phyloP scores from a whole-genome alignment of 2,329 filamentous ascomycete species.

The Sarocladiaceae sp. region DNA sequence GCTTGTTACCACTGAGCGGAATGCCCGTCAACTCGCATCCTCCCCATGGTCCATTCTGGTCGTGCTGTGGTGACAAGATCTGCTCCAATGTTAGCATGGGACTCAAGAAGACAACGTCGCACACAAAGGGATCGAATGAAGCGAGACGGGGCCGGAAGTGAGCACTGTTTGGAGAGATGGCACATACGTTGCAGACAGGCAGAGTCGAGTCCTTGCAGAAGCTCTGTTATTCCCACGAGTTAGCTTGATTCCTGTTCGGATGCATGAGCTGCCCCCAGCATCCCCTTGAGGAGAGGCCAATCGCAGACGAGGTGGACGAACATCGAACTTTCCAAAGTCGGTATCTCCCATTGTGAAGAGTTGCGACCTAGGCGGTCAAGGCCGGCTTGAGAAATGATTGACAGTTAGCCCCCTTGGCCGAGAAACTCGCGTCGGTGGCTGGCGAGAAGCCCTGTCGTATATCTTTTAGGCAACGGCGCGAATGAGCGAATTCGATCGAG shows the following conservation, averaged over 20 bases:
- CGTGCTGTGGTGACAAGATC: constrained; percentile 58
- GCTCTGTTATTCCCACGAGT: constrained; percentile 42
- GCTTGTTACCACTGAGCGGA: constrained; percentile 53
- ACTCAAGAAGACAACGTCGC: background rate
- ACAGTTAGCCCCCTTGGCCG: background rate
- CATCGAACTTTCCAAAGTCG: constrained; percentile 55
- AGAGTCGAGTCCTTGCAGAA: constrained; percentile 81
- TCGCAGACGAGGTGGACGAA: constrained; percentile 24
- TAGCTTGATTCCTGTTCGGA: constrained; percentile 15
- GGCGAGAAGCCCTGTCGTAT: background rate
- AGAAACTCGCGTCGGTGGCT: background rate
- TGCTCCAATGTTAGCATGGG: constrained; percentile 24
- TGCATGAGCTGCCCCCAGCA: background rate
- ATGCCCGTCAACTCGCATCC: constrained; percentile 77
- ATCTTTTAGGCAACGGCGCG: background rate
- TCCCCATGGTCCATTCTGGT: constrained; percentile 53
- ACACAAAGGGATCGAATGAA: background rate
- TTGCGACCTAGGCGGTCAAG: constrained; percentile 3
- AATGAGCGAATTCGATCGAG: no score
- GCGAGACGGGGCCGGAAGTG: background rate
- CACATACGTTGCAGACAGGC: constrained; percentile 76
- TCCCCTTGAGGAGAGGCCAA: background rate
- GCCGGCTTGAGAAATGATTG: background rate
- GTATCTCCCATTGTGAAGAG: constrained; percentile 49
- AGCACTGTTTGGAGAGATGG: background rate